phyloP scores from a whole-genome alignment of 352 stramenopile genomes.

The Globisporangium polare region DNA sequence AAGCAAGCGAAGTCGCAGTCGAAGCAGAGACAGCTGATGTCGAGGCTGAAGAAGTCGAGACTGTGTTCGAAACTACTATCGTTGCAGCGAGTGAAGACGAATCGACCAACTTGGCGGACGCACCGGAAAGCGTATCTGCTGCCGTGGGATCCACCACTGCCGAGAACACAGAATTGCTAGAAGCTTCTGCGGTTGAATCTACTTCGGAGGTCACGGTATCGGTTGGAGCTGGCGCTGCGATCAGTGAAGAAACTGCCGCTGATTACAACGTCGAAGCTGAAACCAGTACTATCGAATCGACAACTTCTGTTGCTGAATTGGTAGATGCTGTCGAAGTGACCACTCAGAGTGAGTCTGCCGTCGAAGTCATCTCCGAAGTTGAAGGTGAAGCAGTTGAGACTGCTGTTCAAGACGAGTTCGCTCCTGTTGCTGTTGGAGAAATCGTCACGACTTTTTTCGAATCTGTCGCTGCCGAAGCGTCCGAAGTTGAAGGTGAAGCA shows the following conservation, averaged over 20 bases:
- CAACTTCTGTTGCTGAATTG: neutral
- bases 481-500: neutral
- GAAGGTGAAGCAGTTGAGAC: neutral
- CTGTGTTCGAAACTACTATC: neutral
- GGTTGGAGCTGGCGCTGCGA: neutral
- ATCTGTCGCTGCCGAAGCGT: neutral
- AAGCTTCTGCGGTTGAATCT: neutral
- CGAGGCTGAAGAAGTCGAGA: neutral
- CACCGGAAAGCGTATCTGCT: neutral
- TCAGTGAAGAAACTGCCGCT: neutral
- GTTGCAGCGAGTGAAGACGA: neutral
- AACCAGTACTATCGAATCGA: neutral
- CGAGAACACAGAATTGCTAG: neutral
- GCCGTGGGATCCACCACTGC: neutral
- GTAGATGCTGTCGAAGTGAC: neutral
- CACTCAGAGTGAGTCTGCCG: neutral
- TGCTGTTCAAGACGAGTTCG: neutral
- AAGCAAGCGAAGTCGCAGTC: neutral
- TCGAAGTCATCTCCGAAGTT: neutral
- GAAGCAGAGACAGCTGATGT: neutral
- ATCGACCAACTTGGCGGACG: neutral
- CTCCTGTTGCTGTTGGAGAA: neutral
- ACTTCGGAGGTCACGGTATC: neutral
- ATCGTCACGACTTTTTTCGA: neutral
- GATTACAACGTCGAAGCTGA: neutral